Evolutionary conservation across 495 filamentous ascomycete genomes (phyloP).

Genomic region (Trichoderma reesei): DNA sequence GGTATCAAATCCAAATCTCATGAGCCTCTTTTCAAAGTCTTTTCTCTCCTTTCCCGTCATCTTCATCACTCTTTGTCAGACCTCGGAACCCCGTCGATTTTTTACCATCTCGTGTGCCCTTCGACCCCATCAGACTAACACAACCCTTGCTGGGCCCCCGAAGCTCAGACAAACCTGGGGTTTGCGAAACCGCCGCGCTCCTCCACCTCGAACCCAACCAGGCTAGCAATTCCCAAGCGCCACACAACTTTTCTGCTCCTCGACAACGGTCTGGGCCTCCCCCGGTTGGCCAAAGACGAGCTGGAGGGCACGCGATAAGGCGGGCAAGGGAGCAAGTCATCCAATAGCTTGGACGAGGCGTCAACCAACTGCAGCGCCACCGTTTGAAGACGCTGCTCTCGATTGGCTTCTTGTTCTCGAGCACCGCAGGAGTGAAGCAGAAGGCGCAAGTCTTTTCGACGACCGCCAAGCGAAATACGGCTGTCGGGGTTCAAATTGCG

Average conservation of each 20-base stretch:
- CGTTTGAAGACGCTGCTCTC: not conserved
- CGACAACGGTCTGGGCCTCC: slow-evolving; percentile 1
- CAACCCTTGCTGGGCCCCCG: not conserved
- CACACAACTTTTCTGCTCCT: not conserved
- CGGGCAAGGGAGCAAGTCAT: not conserved
- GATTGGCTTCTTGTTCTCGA: not conserved
- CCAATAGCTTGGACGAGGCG: not conserved
- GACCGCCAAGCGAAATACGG: not conserved
- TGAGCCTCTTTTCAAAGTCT: too few species aligned
- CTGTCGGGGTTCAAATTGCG: slow-evolving; percentile 5
- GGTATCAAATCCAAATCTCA: too few species aligned
- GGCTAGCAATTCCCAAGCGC: not conserved
- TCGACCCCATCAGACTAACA: not conserved
- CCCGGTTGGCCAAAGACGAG: not conserved
- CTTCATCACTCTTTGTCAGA: too few species aligned
- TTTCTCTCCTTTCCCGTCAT: too few species aligned
- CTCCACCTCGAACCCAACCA: slow-evolving; percentile 1
- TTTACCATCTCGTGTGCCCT: not conserved
- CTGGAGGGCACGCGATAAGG: slow-evolving; percentile 6
- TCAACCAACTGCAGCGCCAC: slow-evolving; percentile 3
- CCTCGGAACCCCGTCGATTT: too few species aligned
- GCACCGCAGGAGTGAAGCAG: not conserved
- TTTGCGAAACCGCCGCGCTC: not conserved
- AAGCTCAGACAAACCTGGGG: slow-evolving; percentile 6
- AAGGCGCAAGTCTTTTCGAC: not conserved